A percentile compares a stretch with the other conserved stretches of the same genome.
Conservation (phyloP, 2,329 filamentous ascomycete species). For the Onygenales sp. region DNA sequence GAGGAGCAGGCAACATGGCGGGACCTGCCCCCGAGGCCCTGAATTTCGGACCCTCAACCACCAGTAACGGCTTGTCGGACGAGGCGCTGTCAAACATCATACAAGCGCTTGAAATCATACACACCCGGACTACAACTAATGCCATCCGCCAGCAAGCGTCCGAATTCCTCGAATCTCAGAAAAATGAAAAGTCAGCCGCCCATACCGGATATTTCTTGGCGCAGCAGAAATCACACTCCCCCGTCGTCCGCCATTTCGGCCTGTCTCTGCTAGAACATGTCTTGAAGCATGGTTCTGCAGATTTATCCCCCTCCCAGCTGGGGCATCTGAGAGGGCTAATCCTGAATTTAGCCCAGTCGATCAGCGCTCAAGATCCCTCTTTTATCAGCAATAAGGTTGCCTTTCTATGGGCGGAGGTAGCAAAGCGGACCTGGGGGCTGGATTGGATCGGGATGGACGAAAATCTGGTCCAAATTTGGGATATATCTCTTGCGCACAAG, state of each 20-base stretch:
- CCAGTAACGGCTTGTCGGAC: slow-evolving; percentile 2
- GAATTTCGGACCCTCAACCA: slow-evolving; percentile 1
- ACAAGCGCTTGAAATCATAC: slow-evolving; percentile 77
- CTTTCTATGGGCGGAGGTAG: slow-evolving; percentile 88
- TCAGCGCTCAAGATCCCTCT: slow-evolving; percentile 62
- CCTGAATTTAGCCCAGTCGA: slow-evolving; percentile 62
- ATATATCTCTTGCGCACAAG: slow-evolving; percentile 55
- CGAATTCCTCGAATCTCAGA: slow-evolving; percentile 75
- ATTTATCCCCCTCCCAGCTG: slow-evolving; percentile 60
- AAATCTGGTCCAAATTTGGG: slow-evolving; percentile 72
- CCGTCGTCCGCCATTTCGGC: slow-evolving; percentile 85
- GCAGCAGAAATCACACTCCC: slow-evolving; percentile 61
- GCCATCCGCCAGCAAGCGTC: slow-evolving; percentile 74
- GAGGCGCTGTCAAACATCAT: slow-evolving; percentile 46
- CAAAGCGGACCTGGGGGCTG: slow-evolving; percentile 84
- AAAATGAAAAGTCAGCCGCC: slow-evolving; percentile 67
- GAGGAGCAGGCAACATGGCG: slow-evolving; percentile 6
- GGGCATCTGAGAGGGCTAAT: slow-evolving; percentile 65
- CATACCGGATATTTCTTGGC: slow-evolving; percentile 79
- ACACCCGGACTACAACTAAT: slow-evolving; percentile 72
- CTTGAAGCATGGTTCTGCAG: slow-evolving; percentile 74
- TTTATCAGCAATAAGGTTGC: slow-evolving; percentile 91
- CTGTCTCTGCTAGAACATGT: slow-evolving; percentile 85
- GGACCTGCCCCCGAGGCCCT: not conserved
- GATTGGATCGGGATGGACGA: slow-evolving; percentile 95